Base-by-base conservation (phyloP, 352 stramenopile genomes). In the Phytopythium delawarense region DNA sequence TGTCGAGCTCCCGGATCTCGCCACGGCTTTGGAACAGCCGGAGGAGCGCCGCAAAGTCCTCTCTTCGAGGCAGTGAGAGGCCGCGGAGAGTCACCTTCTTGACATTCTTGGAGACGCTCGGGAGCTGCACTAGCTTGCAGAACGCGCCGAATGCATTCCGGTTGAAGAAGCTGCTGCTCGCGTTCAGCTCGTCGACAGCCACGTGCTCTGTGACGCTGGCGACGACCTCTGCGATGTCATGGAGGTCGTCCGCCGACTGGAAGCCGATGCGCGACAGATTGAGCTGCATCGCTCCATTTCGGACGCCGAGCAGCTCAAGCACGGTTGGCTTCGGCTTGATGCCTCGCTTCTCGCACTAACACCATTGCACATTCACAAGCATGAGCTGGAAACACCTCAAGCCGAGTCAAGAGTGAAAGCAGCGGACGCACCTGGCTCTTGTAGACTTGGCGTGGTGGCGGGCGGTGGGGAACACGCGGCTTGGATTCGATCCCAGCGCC, bases 151-250 rank as follows among this genome's bases (percentile, higher is more conserved):
- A 89, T 9, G 78, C 78, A 60, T 60, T n/a, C 6, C 46, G 59
- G 59, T 84, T 86, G 54, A 88, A 89, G 42, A 89, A 89, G 15
- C 80, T 80, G 71, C 84, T 86, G 21, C 78, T 78, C 61, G 84
- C 53, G 54, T 86, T 64, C 6, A 91, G 55, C 32, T 76, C 69
- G 50, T 65, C 65, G 59, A 91, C 72, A 18, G 78, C 67, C 39
- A 79, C 40, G 12, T 78, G 55, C 1, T 62, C 57, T 15, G 55
- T 59, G 4, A 42, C 32, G 6, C 16, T 7, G 16, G 72, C 61
- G 25, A 88, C 76, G 18, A 89, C 71, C 18, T 84, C 63, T 9
- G 79, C 57, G 18, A 91, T 52, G 28, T 83, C 72, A 28, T 84
- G 68, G 2, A 89, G 68, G 60, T 89, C 78, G 37, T 78, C 61